Evolutionary conservation across 164 flowering plant species (phyloP), one percentile per base, ranked within the genome.

Genomic region (Houttuynia cordata): DNA sequence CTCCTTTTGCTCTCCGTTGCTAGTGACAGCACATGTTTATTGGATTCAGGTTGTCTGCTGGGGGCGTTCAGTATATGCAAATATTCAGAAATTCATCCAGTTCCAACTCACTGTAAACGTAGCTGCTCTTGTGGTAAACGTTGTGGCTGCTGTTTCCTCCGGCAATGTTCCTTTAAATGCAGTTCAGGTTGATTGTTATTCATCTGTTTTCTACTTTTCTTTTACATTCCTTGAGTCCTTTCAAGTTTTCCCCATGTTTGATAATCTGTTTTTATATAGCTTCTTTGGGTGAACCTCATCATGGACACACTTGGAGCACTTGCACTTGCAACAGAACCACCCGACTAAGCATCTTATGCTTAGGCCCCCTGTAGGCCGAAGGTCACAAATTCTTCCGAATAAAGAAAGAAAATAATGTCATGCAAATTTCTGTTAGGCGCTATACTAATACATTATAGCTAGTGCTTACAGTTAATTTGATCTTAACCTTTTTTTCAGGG

Each of bases 261-360:
- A 23, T 54, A 10, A 12, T 14, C 2, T 54, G 0, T 34, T 17
- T 59, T 53, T 71, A 19, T 40, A 24, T 75, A 93, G 96, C 97
- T 93, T 76, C 91, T 93, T 6, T 93, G 99, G 99, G 96, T 93
- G 45, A 88, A 93, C 68, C 93, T 93, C 57, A 90, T 93, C 66
- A 90, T 90, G 97, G 97, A 93, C 71, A 93, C 97, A 49, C 87
- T 93, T 63, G 99, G 97, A 67, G 99, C 95, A 25, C 82, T 93
- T 68, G 99, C 99, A 3, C 73, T 93, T 73, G 99, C 99, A 19
- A 90, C 99, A 39, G 99, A 90, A 73, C 97, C 96, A 60, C 99
- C 97, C 97, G 10, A 88, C 97, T 1, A 87, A 93, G 74, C 88
- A 93, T 64, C 83, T 93, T 55, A 93, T 93, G 99, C 70, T 74